Conservation (phyloP, 2,329 filamentous ascomycete genomes). For the Verticillium albo-atrum region DNA sequence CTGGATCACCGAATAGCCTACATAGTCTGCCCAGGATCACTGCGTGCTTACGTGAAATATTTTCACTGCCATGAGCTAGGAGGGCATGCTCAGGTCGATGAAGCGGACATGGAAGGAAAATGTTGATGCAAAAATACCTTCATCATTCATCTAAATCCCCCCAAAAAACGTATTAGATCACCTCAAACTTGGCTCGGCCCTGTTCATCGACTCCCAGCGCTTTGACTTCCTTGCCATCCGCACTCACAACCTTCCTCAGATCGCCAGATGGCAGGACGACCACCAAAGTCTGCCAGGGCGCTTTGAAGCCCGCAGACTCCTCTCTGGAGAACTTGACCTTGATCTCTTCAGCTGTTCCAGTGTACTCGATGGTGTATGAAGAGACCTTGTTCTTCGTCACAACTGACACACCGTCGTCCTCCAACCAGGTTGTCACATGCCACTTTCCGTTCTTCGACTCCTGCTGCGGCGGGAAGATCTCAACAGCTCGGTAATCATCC, state of each 20-base stretch:
- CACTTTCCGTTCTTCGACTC: conserved; percentile 14
- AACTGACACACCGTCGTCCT: conserved; percentile 31
- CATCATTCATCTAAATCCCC: too few species aligned
- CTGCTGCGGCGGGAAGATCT: conserved; percentile 33
- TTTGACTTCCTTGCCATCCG: conserved; percentile 4
- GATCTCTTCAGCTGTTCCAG: conserved; percentile 12
- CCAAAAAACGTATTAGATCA: not conserved
- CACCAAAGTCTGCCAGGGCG: conserved; percentile 26
- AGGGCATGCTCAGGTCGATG: too few species aligned
- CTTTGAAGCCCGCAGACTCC: conserved; percentile 25
- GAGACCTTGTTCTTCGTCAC: conserved; percentile 25
- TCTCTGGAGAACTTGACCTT: conserved; percentile 21
- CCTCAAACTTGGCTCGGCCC: conserved; percentile 16
- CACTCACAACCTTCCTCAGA: conserved; percentile 11
- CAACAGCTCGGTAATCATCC: conserved; percentile 36
- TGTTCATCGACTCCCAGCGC: conserved; percentile 14
- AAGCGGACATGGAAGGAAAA: too few species aligned
- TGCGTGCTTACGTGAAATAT: too few species aligned
- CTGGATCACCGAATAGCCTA: too few species aligned
- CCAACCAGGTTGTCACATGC: conserved; percentile 27
- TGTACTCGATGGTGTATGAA: conserved; percentile 24
- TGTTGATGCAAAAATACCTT: too few species aligned
- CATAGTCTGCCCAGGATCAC: too few species aligned
- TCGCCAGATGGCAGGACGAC: conserved; percentile 28
- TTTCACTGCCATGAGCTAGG: too few species aligned